Evolutionary conservation across 148 eudicot genomes (phyloP).

Genomic region (Agrostemma githago): DNA sequence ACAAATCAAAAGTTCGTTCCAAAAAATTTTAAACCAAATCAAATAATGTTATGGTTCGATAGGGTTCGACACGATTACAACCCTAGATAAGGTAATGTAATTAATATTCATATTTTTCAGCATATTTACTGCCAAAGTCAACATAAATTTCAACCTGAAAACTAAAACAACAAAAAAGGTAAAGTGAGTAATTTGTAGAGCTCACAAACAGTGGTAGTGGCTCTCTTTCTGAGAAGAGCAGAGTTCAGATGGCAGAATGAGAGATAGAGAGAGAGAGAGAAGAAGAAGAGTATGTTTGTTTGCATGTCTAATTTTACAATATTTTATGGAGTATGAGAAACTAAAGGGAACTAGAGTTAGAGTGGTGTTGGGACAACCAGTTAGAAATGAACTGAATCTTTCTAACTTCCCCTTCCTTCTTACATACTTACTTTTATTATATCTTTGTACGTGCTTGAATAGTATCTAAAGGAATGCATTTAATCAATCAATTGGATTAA

Average conservation of each 20-base stretch:
- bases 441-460: too few species aligned
- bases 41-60: too few species aligned
- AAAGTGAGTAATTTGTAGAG: conserved; percentile 8
- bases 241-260: conserved; percentile 7
- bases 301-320: conserved; percentile 18
- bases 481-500: too few species aligned
- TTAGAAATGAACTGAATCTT: conserved; percentile 32
- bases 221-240: conserved; percentile 31
- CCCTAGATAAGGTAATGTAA: too few species aligned
- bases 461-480: too few species aligned
- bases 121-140: too few species aligned
- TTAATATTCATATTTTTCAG: too few species aligned
- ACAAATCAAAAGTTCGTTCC: too few species aligned
- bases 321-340: conserved; percentile 6
- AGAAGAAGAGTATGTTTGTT: conserved; percentile 21
- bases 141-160: too few species aligned
- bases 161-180: too few species aligned
- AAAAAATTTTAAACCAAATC: too few species aligned
- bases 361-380: conserved; percentile 29
- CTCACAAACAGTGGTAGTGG: conserved; percentile 36
- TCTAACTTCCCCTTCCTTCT: conserved; percentile 13
- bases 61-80: too few species aligned
- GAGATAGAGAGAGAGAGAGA: conserved; percentile 7
- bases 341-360: conserved; percentile 24
- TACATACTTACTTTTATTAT: background rate